Percentiles rank a stretch among this genome's conserved stretches.
phyloP scores from a whole-genome alignment of 1,284 basidiomycete genomes.

The Entoloma clypeatum region DNA sequence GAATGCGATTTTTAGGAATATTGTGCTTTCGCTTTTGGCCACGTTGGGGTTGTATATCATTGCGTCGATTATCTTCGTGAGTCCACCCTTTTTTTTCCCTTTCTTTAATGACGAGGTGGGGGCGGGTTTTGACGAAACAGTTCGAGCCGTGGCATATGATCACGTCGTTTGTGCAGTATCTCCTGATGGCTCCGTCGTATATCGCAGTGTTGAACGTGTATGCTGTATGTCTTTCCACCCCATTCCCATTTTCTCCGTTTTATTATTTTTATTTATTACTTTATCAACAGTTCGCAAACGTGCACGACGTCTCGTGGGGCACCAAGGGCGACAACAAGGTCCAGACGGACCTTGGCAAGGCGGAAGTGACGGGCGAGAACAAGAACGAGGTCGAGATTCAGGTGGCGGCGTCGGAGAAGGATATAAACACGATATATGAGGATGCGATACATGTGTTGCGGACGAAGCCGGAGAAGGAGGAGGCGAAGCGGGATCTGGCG shows the following conservation, averaged over 20 bases:
- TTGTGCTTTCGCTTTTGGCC: slow-evolving; percentile 81
- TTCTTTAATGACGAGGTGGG: slow-evolving; percentile 1
- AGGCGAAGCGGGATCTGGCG: slow-evolving; percentile 56
- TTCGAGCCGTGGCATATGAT: slow-evolving; percentile 92
- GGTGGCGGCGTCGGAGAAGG: slow-evolving; percentile 78
- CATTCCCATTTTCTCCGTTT: slow-evolving; percentile 1
- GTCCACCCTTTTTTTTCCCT: slow-evolving; percentile 30
- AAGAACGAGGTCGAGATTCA: slow-evolving; percentile 78
- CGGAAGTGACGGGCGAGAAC: slow-evolving; percentile 47
- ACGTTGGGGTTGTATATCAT: slow-evolving; percentile 84
- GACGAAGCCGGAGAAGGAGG: slow-evolving; percentile 70
- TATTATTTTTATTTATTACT: slow-evolving; percentile 7
- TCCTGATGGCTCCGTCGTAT: slow-evolving; percentile 90
- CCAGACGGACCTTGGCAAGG: slow-evolving; percentile 79
- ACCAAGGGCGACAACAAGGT: slow-evolving; percentile 90
- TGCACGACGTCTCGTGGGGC: slow-evolving; percentile 87
- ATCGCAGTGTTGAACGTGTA: slow-evolving; percentile 90
- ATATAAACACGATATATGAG: slow-evolving; percentile 84
- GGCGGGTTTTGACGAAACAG: slow-evolving; percentile 31
- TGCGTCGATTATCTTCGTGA: slow-evolving; percentile 77
- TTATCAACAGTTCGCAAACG: slow-evolving; percentile 69
- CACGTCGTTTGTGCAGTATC: slow-evolving; percentile 92
- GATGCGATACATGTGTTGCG: slow-evolving; percentile 78
- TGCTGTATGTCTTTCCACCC: slow-evolving; percentile 51
- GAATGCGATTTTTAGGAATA: slow-evolving; percentile 80